phyloP scores from a whole-genome alignment of 176 grass and related monocot genomes.

The Carex scoparia region DNA sequence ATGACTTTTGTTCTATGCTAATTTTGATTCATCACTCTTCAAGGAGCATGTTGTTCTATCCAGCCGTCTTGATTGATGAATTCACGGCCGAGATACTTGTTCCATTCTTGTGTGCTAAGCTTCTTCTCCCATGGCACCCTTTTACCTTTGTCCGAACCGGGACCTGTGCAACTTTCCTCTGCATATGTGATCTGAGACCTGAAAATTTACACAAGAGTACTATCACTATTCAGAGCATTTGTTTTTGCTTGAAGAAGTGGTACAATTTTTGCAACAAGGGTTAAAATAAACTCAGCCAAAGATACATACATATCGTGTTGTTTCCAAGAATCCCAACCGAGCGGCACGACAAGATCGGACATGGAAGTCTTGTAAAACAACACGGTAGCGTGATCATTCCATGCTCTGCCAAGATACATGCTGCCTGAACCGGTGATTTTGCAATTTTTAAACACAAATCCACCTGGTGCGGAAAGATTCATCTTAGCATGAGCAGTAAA shows the following conservation, averaged over 20 bases:
- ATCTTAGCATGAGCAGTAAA: constrained; percentile 36
- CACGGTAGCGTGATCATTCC: constrained; percentile 49
- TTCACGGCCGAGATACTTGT: constrained; percentile 25
- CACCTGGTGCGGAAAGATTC: neutral
- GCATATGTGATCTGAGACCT: constrained; percentile 32
- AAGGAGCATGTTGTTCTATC: constrained; percentile 29
- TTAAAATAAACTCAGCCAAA: neutral
- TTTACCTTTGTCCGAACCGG: constrained; percentile 18
- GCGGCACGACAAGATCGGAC: constrained; percentile 23
- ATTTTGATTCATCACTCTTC: neutral
- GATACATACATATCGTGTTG: neutral
- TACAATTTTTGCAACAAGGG: neutral
- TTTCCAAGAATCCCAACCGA: constrained; percentile 49
- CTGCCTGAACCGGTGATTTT: neutral
- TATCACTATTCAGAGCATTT: neutral
- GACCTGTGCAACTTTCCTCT: constrained; percentile 32
- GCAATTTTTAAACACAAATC: constrained; percentile 53
- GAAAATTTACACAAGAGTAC: neutral
- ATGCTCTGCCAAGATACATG: constrained; percentile 54
- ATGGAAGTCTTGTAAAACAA: constrained; percentile 49
- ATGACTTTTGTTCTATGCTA: neutral
- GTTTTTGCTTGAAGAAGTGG: neutral
- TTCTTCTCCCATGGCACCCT: constrained; percentile 44
- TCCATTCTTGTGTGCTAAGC: constrained; percentile 16
- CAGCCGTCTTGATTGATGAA: constrained; percentile 50